Evolutionary conservation across 192 early-diverging fungal species (phyloP).

Genomic region (Geranomyces variabilis): DNA sequence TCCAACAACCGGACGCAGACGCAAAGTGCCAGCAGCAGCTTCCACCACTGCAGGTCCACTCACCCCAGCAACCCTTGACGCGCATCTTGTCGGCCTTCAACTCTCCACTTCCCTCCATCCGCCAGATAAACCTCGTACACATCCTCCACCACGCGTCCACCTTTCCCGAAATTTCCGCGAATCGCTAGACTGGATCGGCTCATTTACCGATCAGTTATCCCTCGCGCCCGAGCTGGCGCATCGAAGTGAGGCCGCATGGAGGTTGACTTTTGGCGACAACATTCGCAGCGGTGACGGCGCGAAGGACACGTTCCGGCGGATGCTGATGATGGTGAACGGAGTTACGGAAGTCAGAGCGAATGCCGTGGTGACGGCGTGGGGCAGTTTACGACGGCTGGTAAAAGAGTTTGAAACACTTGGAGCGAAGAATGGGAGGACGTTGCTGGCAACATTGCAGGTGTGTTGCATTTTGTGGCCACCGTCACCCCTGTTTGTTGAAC

Average conservation of each 20-base stretch:
- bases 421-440: neutral
- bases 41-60: neutral
- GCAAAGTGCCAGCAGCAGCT: neutral
- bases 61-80: slow-evolving; percentile 9
- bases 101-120: neutral
- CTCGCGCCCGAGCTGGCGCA: slow-evolving; percentile 34
- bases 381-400: slow-evolving; percentile 13
- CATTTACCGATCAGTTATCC: slow-evolving; percentile 40
- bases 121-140: neutral
- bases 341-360: slow-evolving; percentile 18
- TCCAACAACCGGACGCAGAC: slow-evolving; percentile 6
- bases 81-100: slow-evolving; percentile 30
- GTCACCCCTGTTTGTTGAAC: neutral
- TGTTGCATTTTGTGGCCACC: neutral
- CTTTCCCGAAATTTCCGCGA: slow-evolving; percentile 14
- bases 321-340: slow-evolving; percentile 34
- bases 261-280: slow-evolving; percentile 36
- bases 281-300: slow-evolving; percentile 33
- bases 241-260: slow-evolving; percentile 28
- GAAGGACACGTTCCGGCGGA: slow-evolving; percentile 38
- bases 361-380: slow-evolving; percentile 27
- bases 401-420: slow-evolving; percentile 12
- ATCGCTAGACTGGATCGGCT: slow-evolving; percentile 27
- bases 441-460: slow-evolving; percentile 32
- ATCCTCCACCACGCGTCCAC: slow-evolving; percentile 15